Conservation (phyloP, 768 basidiomycete species). For the Macrolepiota albuminosa region DNA sequence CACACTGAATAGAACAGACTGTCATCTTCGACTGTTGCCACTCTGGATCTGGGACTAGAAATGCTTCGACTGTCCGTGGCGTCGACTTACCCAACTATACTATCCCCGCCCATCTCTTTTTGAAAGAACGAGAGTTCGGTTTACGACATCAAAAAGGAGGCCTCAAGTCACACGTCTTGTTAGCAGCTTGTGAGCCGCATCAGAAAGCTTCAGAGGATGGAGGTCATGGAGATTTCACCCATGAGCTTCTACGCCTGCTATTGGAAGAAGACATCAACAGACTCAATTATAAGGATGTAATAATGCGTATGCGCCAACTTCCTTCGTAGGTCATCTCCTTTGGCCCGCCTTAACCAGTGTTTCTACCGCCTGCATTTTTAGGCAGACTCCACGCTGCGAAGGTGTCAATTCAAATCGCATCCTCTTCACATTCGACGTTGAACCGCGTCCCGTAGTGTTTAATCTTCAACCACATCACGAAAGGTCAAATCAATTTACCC, state of each 20-base stretch:
- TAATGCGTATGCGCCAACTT: not conserved
- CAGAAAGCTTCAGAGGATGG: not conserved
- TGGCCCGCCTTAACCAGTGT: not conserved
- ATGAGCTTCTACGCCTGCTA: not conserved
- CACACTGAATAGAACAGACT: conserved; percentile 1
- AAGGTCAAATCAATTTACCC: not conserved
- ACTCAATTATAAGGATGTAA: conserved; percentile 5
- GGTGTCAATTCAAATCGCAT: conserved; percentile 2
- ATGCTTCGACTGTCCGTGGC: not conserved
- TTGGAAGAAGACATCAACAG: not conserved
- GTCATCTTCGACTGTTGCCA: conserved; percentile 10
- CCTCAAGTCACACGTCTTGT: not conserved
- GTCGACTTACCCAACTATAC: not conserved
- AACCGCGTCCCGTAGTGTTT: not conserved
- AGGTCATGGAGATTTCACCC: conserved; percentile 2
- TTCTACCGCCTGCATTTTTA: not conserved
- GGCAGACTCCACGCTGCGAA: not conserved
- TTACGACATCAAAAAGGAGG: no score
- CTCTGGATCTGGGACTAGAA: not conserved
- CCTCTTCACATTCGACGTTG: not conserved
- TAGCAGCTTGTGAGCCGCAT: conserved; percentile 8
- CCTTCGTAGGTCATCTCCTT: not conserved
- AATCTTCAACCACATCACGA: not conserved
- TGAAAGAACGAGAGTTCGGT: not conserved
- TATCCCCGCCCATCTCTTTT: not conserved